A percentile compares a stretch with the other conserved stretches of the same genome.
These are phyloP conservation scores for Cichorium intybus DNA, from an alignment of 140 eudicot genomes.

Conservation along the genomic window DNA sequence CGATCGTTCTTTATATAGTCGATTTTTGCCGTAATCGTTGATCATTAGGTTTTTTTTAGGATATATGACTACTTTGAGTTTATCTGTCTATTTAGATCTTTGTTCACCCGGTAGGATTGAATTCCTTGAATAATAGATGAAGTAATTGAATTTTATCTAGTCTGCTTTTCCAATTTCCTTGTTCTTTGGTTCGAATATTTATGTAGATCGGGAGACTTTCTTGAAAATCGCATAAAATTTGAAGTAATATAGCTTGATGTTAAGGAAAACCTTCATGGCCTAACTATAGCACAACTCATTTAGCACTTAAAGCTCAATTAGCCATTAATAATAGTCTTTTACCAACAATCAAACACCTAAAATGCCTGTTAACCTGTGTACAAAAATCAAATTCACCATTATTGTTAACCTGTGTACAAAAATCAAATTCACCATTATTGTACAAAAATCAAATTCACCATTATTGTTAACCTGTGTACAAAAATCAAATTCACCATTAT, in stretches of 20 bases:
- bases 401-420: too few relatives aligned
- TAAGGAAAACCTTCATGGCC: too few relatives aligned
- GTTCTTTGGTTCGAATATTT: not conserved
- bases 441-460: too few relatives aligned
- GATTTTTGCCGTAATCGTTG: not conserved
- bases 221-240: not conserved
- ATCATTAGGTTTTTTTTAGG: slow-evolving; percentile 1
- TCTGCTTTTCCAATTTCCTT: not conserved
- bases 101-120: not conserved
- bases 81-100: not conserved
- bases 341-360: too few relatives aligned
- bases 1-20: slow-evolving; percentile 8
- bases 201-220: not conserved
- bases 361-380: too few relatives aligned
- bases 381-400: too few relatives aligned
- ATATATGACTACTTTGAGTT: not conserved
- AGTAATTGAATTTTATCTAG: slow-evolving; percentile 1
- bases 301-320: too few relatives aligned
- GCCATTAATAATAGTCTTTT: too few relatives aligned
- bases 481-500: too few relatives aligned
- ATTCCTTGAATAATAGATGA: slow-evolving; percentile 4
- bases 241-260: not conserved
- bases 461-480: too few relatives aligned
- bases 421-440: too few relatives aligned
- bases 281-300: too few relatives aligned